These are phyloP conservation scores for Platanthera zijinensis DNA, from an alignment of 106 monocot species.

Conservation along the genomic window DNA sequence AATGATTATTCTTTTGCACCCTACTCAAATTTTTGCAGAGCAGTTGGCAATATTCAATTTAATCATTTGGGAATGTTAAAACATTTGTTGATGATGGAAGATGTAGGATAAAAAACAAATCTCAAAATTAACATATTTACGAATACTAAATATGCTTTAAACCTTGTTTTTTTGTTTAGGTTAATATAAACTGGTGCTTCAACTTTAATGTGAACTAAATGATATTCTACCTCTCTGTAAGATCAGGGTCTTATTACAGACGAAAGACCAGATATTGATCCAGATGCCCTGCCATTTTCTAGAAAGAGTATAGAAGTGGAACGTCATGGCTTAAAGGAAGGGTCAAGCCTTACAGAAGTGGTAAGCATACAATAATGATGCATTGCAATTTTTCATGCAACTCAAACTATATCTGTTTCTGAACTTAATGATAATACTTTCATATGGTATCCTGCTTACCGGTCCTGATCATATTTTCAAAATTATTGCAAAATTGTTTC, in stretches of 20 bases:
- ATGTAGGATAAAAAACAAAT: neutral
- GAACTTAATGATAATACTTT: neutral
- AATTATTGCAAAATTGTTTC: constrained; percentile 5
- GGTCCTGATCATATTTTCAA: neutral
- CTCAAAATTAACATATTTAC: neutral
- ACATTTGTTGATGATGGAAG: neutral
- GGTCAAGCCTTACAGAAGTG: constrained; percentile 84
- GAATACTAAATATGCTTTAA: neutral
- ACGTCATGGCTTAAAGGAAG: constrained; percentile 74
- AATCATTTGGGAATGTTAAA: neutral
- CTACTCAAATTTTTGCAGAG: neutral
- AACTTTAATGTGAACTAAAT: neutral
- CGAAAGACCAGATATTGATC: constrained; percentile 57
- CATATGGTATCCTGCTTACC: neutral
- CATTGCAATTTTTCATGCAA: neutral
- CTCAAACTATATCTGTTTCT: neutral
- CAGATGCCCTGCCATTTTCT: constrained; percentile 72
- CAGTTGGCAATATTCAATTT: neutral
- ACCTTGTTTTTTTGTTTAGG: neutral
- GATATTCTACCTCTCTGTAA: constrained; percentile 1
- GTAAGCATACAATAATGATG: constrained; percentile 28
- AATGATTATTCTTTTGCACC: neutral
- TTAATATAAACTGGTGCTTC: neutral
- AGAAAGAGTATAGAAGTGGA: constrained; percentile 60
- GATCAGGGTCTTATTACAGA: constrained; percentile 84